A percentile compares a stretch with the other conserved stretches of the same genome.
phyloP scores from a whole-genome alignment of 805 yeast species.

The Wickerhamiella shivajii region DNA sequence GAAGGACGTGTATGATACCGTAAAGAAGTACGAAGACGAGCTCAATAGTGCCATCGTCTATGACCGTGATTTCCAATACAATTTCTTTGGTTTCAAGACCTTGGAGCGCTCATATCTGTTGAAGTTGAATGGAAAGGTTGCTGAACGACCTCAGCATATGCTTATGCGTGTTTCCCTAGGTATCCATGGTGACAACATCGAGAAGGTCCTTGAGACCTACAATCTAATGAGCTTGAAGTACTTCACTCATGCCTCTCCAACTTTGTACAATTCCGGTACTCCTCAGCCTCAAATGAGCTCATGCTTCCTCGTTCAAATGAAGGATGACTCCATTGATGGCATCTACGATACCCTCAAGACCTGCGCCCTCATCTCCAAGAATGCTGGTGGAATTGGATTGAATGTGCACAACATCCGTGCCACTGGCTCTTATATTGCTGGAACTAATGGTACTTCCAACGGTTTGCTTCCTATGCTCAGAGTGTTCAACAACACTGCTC shows the following conservation, averaged over 20 bases:
- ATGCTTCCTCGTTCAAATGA: constrained; percentile 82
- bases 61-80: constrained; percentile 62
- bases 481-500: constrained; percentile 89
- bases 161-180: constrained; percentile 87
- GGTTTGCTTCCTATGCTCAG: constrained; percentile 95
- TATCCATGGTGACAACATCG: constrained; percentile 59
- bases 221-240: constrained; percentile 73
- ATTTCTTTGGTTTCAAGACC: constrained; percentile 88
- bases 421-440: constrained; percentile 75
- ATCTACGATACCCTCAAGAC: constrained; percentile 80
- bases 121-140: constrained; percentile 45
- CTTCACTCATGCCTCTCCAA: constrained; percentile 92
- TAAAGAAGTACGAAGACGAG: constrained; percentile 45
- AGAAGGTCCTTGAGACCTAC: constrained; percentile 64
- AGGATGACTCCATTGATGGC: constrained; percentile 91
- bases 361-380: constrained; percentile 80
- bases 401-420: constrained; percentile 80
- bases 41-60: constrained; percentile 61
- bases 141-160: constrained; percentile 86
- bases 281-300: constrained; percentile 76
- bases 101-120: constrained; percentile 74
- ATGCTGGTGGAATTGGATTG: constrained; percentile 92
- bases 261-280: constrained; percentile 87
- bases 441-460: constrained; percentile 83
- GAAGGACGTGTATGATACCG: constrained; percentile 46